A percentile compares a stretch with the other conserved stretches of the same genome.
These are phyloP conservation scores for Calcarisporium arbuscula DNA, from an alignment of 2,329 filamentous ascomycete species.

Conservation along the genomic window DNA sequence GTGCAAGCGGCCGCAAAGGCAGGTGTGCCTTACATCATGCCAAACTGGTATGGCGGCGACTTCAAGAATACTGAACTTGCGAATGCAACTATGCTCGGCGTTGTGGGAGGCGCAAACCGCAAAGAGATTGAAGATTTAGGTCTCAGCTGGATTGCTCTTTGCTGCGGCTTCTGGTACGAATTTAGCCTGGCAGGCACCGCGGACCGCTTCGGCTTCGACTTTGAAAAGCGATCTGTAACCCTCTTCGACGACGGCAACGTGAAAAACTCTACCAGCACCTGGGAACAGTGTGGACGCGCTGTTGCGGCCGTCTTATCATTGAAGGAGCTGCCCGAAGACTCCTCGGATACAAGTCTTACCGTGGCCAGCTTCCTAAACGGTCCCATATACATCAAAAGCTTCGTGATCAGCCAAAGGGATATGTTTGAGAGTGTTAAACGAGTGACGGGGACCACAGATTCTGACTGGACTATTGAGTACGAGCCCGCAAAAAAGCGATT, in stretches of 20 bases:
- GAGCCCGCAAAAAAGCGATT: conserved; percentile 41
- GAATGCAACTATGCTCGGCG: conserved; percentile 18
- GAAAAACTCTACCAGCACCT: conserved; percentile 36
- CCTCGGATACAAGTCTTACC: conserved; percentile 18
- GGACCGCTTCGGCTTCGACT: conserved; percentile 41
- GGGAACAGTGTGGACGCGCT: conserved; percentile 46
- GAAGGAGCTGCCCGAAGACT: conserved; percentile 31
- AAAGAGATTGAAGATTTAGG: conserved; percentile 34
- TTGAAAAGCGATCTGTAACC: conserved; percentile 31
- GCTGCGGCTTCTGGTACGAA: conserved; percentile 50
- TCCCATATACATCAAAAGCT: conserved; percentile 43
- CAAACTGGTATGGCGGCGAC: conserved; percentile 40
- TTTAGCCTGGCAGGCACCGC: conserved; percentile 36
- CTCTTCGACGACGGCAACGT: conserved; percentile 49
- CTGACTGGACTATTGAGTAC: conserved; percentile 51
- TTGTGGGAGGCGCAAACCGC: conserved; percentile 14
- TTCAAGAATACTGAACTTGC: too few relatives aligned
- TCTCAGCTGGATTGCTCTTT: conserved; percentile 40
- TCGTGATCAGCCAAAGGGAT: conserved; percentile 52
- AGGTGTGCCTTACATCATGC: conserved; percentile 48
- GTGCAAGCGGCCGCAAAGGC: conserved; percentile 49
- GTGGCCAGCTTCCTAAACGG: conserved; percentile 38
- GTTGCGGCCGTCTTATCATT: conserved; percentile 44
- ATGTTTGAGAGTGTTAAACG: conserved; percentile 55
- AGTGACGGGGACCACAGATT: conserved; percentile 47